Base-by-base conservation (phyloP, 1,284 basidiomycete species). In the Trametes hirsuta region DNA sequence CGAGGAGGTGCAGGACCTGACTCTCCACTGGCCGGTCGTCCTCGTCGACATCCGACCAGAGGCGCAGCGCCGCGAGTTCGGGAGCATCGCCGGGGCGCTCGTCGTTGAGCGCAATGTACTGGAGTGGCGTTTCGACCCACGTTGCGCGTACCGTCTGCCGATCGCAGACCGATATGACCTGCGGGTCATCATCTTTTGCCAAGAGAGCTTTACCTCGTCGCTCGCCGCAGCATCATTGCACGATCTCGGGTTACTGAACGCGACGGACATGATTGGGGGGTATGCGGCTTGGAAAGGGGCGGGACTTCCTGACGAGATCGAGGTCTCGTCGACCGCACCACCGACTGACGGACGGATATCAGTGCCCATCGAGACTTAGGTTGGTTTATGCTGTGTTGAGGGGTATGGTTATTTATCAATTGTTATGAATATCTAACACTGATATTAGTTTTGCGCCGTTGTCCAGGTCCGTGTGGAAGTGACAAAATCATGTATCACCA, bases 221-320 rank as follows among this genome's bases (percentile, higher is more conserved):
- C 77, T 91, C 34, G 90, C 90, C 3, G 89, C 89, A 0, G 79
- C 82, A 49, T 76, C 86, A 35, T 69, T 91, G 65, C 85, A 87
- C 48, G 82, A 87, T 45, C 67, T 91, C 10, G 90, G 90, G 1
- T 71, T 91, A 64, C 69, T 87, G 49, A 87, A 87, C 68, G 85
- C 88, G 35, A 91, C 90, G 0, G 90, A 92, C 72, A 81, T 91
- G 25, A 79, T 87, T 59, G 90, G 90, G 0, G 90, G 90, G 9
- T 89, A 81, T 70, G 77, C 79, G 21, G 88, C 86, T 0, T 92
- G 90, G 90, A 84, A 78, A 69, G 80, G 79, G 8, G 85, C 81
- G 18, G 84, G 85, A 0, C 72, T 91, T 12, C 87, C 88, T 24
- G 77, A 75, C 12, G 76, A 78, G 36, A 58, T 69, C 2, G 57